Base-by-base conservation (phyloP, 345 rosid species). In the Diplotaxis tenuifolia region DNA sequence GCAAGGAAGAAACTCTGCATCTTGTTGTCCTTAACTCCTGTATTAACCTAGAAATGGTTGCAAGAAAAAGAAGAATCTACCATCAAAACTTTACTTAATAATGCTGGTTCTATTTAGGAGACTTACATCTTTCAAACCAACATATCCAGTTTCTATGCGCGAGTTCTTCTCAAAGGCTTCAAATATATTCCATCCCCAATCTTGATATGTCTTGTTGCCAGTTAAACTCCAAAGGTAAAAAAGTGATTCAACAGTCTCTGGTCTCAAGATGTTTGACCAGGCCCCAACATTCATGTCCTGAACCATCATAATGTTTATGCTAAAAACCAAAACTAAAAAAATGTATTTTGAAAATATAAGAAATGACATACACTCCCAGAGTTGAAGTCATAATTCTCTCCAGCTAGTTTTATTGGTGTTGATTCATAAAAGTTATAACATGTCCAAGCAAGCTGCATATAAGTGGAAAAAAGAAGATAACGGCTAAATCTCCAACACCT, bases 111-210 rank as follows among this genome's bases (percentile, higher is more conserved):
- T 31, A 60, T 19, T 62, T 53, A 53, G 12, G 65, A 54, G 67
- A 9, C 97, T 83, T 89, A 95, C 99, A 85, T 95, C 99, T 56
- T 89, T 95, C 47, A 92, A 85, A 57, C 98, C 99, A 6, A 92
- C 99, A 69, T 90, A 95, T 79, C 99, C 98, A 2, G 87, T 62
- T 62, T 90, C 94, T 34, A 86, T 62, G 5, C 94, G 97, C 0
- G 97, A 95, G 78, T 90, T 88, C 81, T 81, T 92, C 71, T 92
- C 98, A 75, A 95, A 95, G 2, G 98, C 98, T 79, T 90, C 89
- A 71, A 95, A 95, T 62, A 95, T 95, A 80, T 90, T 85, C 99
- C 99, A 95, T 60, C 92, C 99, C 99, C 99, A 96, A 14, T 92
- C 99, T 80, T 86, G 88, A 77, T 92, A 92, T n/a, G 99, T 96